A percentile compares a stretch with the other conserved stretches of the same genome.
Evolutionary conservation across 2,329 filamentous ascomycete genomes (phyloP).

Genomic region (Fusarium fujikuroi): DNA sequence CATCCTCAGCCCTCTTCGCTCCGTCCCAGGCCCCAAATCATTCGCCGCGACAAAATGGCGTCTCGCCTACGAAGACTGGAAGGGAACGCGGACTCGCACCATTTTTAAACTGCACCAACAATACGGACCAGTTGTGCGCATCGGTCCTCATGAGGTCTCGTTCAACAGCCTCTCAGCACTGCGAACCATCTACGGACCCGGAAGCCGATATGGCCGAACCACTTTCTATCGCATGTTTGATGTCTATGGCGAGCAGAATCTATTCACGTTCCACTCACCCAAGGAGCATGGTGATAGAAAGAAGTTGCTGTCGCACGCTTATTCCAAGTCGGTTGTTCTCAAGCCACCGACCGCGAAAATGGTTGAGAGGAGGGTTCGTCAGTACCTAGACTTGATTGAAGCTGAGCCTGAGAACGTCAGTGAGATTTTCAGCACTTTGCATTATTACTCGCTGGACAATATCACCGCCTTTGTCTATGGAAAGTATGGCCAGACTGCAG

Average conservation of each 20-base stretch:
- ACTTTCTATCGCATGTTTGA: conserved; percentile 67
- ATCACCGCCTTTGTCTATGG: conserved; percentile 32
- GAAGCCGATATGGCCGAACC: conserved; percentile 61
- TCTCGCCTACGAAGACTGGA: conserved; percentile 57
- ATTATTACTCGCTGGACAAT: conserved; percentile 33
- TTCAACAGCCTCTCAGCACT: conserved; percentile 56
- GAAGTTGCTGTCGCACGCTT: conserved; percentile 62
- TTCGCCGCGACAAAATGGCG: conserved; percentile 58
- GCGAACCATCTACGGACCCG: conserved; percentile 65
- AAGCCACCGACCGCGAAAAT: conserved; percentile 18
- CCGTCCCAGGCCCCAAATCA: conserved; percentile 50
- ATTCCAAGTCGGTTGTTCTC: conserved; percentile 60
- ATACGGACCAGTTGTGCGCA: conserved; percentile 60
- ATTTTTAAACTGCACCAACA: conserved; percentile 56
- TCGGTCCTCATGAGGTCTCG: conserved; percentile 59
- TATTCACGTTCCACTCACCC: conserved; percentile 61
- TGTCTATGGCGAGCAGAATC: conserved; percentile 60
- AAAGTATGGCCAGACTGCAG: conserved; percentile 26
- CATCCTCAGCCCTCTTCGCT: conserved; percentile 6
- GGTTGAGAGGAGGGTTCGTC: conserved; percentile 31
- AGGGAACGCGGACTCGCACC: conserved; percentile 53
- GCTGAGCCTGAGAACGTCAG: conserved; percentile 17
- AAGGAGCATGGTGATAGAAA: conserved; percentile 61
- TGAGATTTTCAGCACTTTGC: conserved; percentile 32
- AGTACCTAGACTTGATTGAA: conserved; percentile 23